Base-by-base conservation (phyloP, 805 yeast species). In the Alloascoidea hylecoeti region DNA sequence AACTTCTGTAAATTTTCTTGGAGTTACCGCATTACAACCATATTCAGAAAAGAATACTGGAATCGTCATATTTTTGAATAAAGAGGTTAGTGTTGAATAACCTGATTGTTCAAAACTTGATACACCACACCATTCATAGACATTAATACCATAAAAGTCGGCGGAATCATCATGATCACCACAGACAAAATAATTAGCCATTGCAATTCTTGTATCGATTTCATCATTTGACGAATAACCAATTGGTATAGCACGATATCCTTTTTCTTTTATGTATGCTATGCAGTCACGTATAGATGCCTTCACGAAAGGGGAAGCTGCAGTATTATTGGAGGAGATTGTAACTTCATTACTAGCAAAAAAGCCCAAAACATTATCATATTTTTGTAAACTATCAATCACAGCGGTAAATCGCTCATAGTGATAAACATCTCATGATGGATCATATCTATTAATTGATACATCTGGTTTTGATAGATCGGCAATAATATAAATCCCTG, bases 261-360 rank as follows among this genome's bases (percentile, higher is more conserved):
- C 63, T 57, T 74, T 63, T 40, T 62, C 66, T 39, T 63, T 58
- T 48, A 92, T 82, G 61, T 92, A 86, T 14, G 66, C 51, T 61
- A 83, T 88, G 53, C 72, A 70, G 56, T 89, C 98, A 60, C 98
- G 78, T 44, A 92, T 70, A 14, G 97, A 95, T 18, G 97, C 96
- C 68, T 89, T 92, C 41, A 92, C 95, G 58, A 77, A 89, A 1
- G 96, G 85, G 18, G 96, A 86, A 19, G 96, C 83, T 48, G 75
- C 78, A 12, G 96, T 82, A 59, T 84, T 88, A 36, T 85, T 63
- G 46, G 43, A 40, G 52, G 83, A 85, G 59, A 88, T 89, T 42
- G 89, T 75, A 39, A 92, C 97, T 68, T 89, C 98, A 60, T 92
- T 92, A 44, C 97, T 98, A 18, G 97, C 97, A 60, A 89, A 88